Base-by-base conservation (phyloP, 1,139 yeast genomes). In the Candida sp. region DNA sequence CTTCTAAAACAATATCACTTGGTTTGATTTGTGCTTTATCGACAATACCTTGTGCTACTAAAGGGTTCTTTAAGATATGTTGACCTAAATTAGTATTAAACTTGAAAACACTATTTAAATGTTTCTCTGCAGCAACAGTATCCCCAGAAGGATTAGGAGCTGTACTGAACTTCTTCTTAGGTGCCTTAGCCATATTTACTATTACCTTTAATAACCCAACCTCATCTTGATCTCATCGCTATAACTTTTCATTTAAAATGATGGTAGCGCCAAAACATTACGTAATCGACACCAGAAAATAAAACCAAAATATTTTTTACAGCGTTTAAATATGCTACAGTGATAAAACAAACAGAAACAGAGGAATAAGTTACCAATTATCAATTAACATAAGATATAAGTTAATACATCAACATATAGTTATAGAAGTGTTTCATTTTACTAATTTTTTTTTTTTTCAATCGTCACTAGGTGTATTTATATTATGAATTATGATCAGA, bases 21-120 rank as follows among this genome's bases (percentile, higher is more conserved):
- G 98, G 98, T 56, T 82, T 86, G 49, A 93, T 85, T 36, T 81
- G 87, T 2, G 99, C 98, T 60, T 95, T 95, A 64, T 93, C 99
- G 32, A 93, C 99, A 58, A 93, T 93, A 9, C 97, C 98, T 63
- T 93, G 98, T 3, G 99, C 98, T 29, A 95, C 95, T 43, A 90
- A 73, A 1, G 99, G 99, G 62, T 93, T 93, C 60, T 93, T 93
- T 60, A 93, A 76, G 54, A 93, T 90, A 74, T 93, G 99, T 71
- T 93, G 99, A 49, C 99, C 99, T 47, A 93, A 76, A 58, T 88
- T 95, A 30, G 98, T 93, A 67, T 93, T 95, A 81, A 93, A 91
- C 60, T 90, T 91, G 78, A 91, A 91, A 37, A 90, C 97, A 2
- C 95, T 83, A 61, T 84, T 84, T 63, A 84, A 66, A 58, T 81